Evolutionary conservation across 805 yeast genomes (phyloP), one percentile per base, ranked within the genome.

Genomic region (Barnettozyma wickerhamii): DNA sequence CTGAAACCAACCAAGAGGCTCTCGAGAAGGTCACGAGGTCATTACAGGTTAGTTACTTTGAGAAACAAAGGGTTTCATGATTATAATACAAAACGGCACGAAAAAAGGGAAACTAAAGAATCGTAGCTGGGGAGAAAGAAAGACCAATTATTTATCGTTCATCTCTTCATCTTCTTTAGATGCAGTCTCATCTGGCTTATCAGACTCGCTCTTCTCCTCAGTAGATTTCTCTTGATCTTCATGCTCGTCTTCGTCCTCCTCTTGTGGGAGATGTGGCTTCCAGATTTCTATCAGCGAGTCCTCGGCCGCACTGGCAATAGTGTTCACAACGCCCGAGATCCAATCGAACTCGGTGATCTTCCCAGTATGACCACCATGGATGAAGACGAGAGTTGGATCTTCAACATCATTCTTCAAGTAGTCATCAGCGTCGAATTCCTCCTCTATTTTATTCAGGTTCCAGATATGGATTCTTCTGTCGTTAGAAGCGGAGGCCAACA

Each of bases 291-390:
- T 64, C 45, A 86, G 68, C 33, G 73, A 76, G 58, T 88, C 96
- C 53, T 84, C 93, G 1, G 85, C 87, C 38, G 79, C 79, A 40
- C 84, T 75, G 7, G 81, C 81, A 26, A 78, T 59, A 2, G 84
- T 69, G 62, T 80, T 73, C 19, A 71, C 68, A 35, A 81, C 61
- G 9, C 56, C 60, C 2, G 87, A 85, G 53, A 83, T 81, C 73
- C 90, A 76, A 42, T 73, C 79, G 35, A 82, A 65, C 49, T 81
- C 91, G 41, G 79, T 70, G 33, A 88, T 71, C 39, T 79, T 70
- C 35, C 75, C 77, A 3, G 89, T 77, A 63, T 88, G 96, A 10
- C 96, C 96, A 13, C 95, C 95, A 60, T 89, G 95, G 53, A 86
- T 74, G 56, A 86, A 88, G 19, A 65, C 63, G 42, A 88, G 71